Evolutionary conservation across 2,329 filamentous ascomycete genomes (phyloP), one percentile per base, ranked within the genome.

Genomic region (Blastomyces silverae): DNA sequence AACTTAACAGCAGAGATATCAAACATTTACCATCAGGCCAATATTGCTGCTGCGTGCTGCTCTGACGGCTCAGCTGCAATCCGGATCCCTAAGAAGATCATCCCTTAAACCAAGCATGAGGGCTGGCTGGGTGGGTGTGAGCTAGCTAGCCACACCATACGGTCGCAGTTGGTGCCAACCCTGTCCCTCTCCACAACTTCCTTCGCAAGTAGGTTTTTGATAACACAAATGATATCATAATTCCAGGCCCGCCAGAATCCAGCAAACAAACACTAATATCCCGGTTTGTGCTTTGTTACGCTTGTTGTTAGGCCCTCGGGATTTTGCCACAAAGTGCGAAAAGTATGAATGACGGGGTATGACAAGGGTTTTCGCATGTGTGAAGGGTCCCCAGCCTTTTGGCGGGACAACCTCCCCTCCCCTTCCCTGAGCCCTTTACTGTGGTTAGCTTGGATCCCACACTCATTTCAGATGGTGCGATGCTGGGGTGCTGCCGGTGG

Each of bases 151-250:
- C 28, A 31, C 52, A 58, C 31, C 28, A 31, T 25, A 25, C 31
- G 55, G 55, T 39, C 55, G 55, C n/a, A 58, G 42, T 42, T 25
- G 31, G 34, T 34, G 17, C 28, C 31, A 31, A 34, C 17, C 55
- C 34, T 42, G n/a, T 25, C 55, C n/a, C 55, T 25, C 34, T 17
- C 20, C 31, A 39, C 55, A 37, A 22, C 13, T 34, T 20, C 8
- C 34, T 37, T 10, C 34, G 8, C 34, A 37, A 37, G 34, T 37
- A 5, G 34, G 20, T 6, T 39, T 22, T 20, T 39, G 20, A 58
- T 25, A 25, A 13, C 55, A 15, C 55, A 42, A 42, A 39, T 58
- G 55, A 42, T 58, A 58, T 58, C 55, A 58, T 58, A 15, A 58
- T 42, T 22, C 55, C 17, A 25, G n/a, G 34, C 17, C 55, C 20